Conservation (phyloP, 371 early-diverging fungal genomes). For the Cladochytrium tenue region DNA sequence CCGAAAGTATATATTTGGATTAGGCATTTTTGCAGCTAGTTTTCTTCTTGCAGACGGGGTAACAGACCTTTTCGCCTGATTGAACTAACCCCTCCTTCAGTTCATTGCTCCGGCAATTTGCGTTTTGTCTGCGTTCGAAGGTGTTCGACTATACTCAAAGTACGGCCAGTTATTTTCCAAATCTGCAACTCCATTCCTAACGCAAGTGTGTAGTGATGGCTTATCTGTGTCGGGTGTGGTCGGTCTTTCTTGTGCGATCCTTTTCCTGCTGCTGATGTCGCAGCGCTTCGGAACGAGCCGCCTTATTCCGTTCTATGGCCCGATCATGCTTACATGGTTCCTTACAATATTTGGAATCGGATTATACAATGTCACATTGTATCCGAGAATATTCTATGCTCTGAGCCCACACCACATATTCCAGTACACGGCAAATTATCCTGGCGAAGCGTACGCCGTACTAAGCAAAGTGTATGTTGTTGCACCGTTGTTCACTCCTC, state of each 20-base stretch:
- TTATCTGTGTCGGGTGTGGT: conserved; percentile 13
- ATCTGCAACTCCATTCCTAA: too few species aligned
- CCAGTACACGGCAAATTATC: conserved; percentile 6
- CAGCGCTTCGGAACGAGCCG: conserved; percentile 56
- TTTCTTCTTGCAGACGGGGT: conserved; percentile 41
- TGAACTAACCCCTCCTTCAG: conserved; percentile 12
- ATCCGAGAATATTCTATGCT: conserved; percentile 25
- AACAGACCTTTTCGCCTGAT: neutral
- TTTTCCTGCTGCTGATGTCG: conserved; percentile 44
- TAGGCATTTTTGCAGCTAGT: conserved; percentile 32
- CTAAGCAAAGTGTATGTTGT: conserved; percentile 35
- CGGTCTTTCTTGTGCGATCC: conserved; percentile 26
- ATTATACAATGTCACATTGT: conserved; percentile 46
- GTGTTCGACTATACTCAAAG: conserved; percentile 25
- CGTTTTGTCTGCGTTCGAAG: conserved; percentile 42
- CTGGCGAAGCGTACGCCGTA: conserved; percentile 17
- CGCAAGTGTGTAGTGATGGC: too few species aligned
- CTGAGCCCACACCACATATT: conserved; percentile 35
- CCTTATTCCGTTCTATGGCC: conserved; percentile 46
- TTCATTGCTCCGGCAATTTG: conserved; percentile 38
- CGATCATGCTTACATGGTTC: conserved; percentile 56
- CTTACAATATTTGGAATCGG: conserved; percentile 43
- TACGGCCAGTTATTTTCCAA: too few species aligned
- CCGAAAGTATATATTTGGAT: conserved; percentile 16
- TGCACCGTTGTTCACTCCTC: conserved; percentile 32